Conservation (phyloP, 2,329 filamentous ascomycete species). For the Pseudogymnoascus verrucosus region DNA sequence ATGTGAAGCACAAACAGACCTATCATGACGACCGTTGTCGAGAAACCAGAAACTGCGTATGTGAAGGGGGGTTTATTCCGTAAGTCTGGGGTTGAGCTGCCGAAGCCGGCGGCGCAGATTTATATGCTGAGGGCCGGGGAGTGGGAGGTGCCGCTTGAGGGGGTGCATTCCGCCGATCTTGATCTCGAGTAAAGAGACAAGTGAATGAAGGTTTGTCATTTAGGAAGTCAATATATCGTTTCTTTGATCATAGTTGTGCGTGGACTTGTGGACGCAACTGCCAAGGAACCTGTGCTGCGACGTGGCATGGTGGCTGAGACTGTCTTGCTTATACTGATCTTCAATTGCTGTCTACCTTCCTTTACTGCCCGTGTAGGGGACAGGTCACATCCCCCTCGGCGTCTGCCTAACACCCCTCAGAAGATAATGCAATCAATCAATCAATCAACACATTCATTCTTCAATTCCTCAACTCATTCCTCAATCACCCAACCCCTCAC, state of each 20-base stretch:
- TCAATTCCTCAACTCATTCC: not conserved
- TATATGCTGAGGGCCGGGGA: conserved; percentile 11
- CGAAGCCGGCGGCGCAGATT: conserved; percentile 11
- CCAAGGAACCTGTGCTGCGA: not conserved
- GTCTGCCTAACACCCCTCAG: not conserved
- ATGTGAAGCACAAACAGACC: not conserved
- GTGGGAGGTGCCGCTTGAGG: conserved; percentile 12
- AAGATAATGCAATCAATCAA: not conserved
- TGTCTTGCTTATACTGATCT: not conserved
- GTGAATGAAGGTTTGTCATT: not conserved
- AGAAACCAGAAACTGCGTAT: conserved; percentile 8
- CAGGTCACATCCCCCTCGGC: not conserved
- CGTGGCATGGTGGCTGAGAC: not conserved
- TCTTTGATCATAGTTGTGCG: not conserved
- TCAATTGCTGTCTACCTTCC: not conserved
- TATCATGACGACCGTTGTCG: conserved; percentile 10
- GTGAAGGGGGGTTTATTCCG: conserved; percentile 14
- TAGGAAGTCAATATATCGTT: not conserved
- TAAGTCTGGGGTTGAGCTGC: conserved; percentile 10
- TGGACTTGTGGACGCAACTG: not conserved
- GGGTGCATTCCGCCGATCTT: not conserved
- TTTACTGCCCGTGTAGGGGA: not conserved
- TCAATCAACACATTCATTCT: not conserved
- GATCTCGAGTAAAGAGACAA: not conserved
- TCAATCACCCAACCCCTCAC: not conserved